Percentiles rank a stretch among this genome's conserved stretches.
Conservation (phyloP, 805 yeast genomes). For the Pichia nakasei region DNA sequence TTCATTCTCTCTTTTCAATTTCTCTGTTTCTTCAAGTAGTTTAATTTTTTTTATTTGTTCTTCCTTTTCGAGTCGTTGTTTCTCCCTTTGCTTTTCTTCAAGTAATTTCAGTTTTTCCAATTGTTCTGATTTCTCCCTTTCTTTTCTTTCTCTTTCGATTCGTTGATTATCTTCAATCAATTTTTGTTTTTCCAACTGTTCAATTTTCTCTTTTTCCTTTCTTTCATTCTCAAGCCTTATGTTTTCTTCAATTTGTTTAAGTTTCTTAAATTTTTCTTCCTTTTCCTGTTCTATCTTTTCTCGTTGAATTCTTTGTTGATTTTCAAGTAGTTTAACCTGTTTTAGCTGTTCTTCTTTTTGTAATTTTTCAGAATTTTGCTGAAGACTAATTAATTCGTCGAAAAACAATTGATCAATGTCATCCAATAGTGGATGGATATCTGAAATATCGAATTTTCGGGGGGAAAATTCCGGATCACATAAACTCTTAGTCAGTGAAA, state of each 20-base stretch:
- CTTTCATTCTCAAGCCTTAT: neutral
- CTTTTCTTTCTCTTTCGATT: neutral
- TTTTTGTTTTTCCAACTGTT: neutral
- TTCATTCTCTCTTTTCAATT: neutral
- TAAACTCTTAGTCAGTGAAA: conserved; percentile 13
- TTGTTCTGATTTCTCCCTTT: neutral
- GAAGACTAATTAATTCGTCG: neutral
- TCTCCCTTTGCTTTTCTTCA: too few relatives aligned
- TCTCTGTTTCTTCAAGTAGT: neutral
- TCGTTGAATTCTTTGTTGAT: neutral
- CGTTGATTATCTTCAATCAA: neutral
- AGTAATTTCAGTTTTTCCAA: too few relatives aligned
- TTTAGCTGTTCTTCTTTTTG: neutral
- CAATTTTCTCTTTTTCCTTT: neutral
- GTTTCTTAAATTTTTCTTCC: neutral
- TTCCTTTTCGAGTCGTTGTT: neutral
- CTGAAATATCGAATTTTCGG: conserved; percentile 21
- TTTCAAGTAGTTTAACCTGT: too few relatives aligned
- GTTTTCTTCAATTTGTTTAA: neutral
- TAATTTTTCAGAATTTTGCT: too few relatives aligned
- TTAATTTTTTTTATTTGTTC: neutral
- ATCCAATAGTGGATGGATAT: conserved; percentile 20
- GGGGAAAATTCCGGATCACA: conserved; percentile 17
- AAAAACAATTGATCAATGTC: conserved; percentile 13
- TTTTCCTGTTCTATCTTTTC: neutral